Evolutionary conservation across 768 basidiomycete genomes (phyloP).

Genomic region (Termitomyces sp.): DNA sequence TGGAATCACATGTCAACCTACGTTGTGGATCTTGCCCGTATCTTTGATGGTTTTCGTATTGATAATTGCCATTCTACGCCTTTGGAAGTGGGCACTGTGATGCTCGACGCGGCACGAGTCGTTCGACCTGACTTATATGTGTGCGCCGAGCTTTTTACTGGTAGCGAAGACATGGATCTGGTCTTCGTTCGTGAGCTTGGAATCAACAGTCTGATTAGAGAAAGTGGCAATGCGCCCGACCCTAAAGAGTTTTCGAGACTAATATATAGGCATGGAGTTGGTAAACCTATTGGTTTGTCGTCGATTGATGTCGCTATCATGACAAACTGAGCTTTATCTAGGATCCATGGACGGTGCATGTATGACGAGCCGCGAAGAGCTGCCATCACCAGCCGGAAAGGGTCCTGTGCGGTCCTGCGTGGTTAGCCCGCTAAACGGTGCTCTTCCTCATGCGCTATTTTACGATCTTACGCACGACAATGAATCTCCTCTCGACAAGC

Average conservation of each 20-base stretch:
- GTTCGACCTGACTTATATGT: slow-evolving; percentile 93
- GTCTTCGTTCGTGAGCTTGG: slow-evolving; percentile 89
- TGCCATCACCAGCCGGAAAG: slow-evolving; percentile 77
- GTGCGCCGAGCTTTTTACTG: slow-evolving; percentile 96
- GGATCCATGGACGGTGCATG: slow-evolving; percentile 94
- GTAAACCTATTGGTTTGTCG: slow-evolving; percentile 81
- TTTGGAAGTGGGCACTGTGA: slow-evolving; percentile 87
- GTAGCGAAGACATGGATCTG: slow-evolving; percentile 89
- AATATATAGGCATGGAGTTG: slow-evolving; percentile 85
- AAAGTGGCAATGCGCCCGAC: slow-evolving; percentile 89
- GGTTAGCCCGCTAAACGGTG: slow-evolving; percentile 80
- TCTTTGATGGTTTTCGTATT: slow-evolving; percentile 94
- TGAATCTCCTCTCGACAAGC: slow-evolving; percentile 84
- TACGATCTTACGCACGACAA: slow-evolving; percentile 99
- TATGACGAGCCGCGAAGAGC: slow-evolving; percentile 67
- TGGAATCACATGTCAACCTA: slow-evolving; percentile 91
- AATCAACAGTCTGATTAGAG: slow-evolving; percentile 89
- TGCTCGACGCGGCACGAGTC: slow-evolving; percentile 88
- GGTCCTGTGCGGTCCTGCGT: slow-evolving; percentile 70
- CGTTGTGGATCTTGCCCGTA: slow-evolving; percentile 69
- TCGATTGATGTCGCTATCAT: background rate
- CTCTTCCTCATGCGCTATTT: slow-evolving; percentile 85
- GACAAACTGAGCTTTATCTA: slow-evolving; percentile 18
- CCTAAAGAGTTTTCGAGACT: slow-evolving; percentile 88
- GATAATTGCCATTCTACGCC: slow-evolving; percentile 99